These are phyloP conservation scores for Tricholoma saponaceum DNA, from an alignment of 768 basidiomycete species.

Conservation along the genomic window DNA sequence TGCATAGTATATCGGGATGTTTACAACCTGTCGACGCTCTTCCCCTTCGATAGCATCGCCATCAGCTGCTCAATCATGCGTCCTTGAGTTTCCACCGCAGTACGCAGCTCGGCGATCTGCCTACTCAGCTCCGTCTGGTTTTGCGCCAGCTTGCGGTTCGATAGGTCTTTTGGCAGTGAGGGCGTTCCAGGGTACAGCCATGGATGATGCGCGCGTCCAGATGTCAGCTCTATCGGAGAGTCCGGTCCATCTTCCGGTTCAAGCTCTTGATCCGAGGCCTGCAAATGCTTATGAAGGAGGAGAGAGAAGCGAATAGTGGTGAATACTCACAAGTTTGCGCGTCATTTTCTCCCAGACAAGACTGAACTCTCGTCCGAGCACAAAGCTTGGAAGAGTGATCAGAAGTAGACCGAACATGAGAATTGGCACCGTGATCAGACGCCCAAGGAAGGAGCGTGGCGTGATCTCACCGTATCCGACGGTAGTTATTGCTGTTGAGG, in stretches of 20 bases:
- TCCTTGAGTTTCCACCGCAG: constrained; percentile 56
- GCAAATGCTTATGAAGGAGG: background rate
- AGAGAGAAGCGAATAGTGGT: background rate
- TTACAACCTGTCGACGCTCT: constrained; percentile 8
- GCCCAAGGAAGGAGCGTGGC: constrained; percentile 83
- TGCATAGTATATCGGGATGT: too few species aligned
- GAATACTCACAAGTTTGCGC: constrained; percentile 33
- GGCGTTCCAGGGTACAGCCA: constrained; percentile 4
- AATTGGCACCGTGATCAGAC: constrained; percentile 80
- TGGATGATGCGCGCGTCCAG: constrained; percentile 8
- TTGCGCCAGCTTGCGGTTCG: constrained; percentile 58
- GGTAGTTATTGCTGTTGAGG: constrained; percentile 70
- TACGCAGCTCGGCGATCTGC: constrained; percentile 58
- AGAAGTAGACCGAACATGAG: constrained; percentile 84
- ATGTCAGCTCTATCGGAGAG: background rate
- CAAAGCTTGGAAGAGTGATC: constrained; percentile 89
- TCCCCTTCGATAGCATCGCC: constrained; percentile 23
- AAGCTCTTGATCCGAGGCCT: background rate
- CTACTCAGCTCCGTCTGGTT: constrained; percentile 63
- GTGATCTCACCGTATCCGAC: constrained; percentile 93
- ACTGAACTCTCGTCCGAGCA: constrained; percentile 89
- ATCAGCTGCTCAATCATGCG: constrained; percentile 40
- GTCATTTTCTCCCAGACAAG: constrained; percentile 86
- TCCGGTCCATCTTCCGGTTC: background rate
- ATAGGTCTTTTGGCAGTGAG: constrained; percentile 35